Conservation (phyloP, 805 yeast species). For the Metschnikowia bowlesiae region DNA sequence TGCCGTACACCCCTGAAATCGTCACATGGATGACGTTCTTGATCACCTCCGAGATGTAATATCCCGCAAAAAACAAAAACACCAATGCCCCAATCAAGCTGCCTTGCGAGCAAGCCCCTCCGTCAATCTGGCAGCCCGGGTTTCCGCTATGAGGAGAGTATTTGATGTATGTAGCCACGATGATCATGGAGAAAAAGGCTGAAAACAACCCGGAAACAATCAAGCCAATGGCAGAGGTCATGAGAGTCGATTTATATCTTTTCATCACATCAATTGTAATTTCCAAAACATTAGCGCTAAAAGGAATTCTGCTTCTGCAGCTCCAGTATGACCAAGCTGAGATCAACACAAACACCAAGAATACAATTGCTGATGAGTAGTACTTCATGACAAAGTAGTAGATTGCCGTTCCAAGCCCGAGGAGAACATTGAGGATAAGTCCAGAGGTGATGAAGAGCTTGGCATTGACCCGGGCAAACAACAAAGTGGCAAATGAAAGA, state of each 20-base stretch:
- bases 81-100: constrained; percentile 68
- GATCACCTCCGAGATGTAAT: constrained; percentile 75
- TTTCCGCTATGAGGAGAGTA: constrained; percentile 55
- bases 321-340: constrained; percentile 72
- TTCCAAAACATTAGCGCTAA: constrained; percentile 64
- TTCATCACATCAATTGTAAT: constrained; percentile 76
- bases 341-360: constrained; percentile 58
- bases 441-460: constrained; percentile 64
- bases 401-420: constrained; percentile 74
- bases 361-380: constrained; percentile 78
- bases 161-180: constrained; percentile 75
- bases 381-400: constrained; percentile 63
- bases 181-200: constrained; percentile 58
- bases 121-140: constrained; percentile 54
- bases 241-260: constrained; percentile 62
- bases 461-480: constrained; percentile 63
- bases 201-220: constrained; percentile 59
- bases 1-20: constrained; percentile 79
- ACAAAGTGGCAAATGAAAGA: constrained; percentile 51
- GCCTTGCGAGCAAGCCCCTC: constrained; percentile 47
- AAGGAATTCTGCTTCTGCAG: constrained; percentile 66
- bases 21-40: constrained; percentile 77
- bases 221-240: constrained; percentile 58
- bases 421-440: constrained; percentile 57
- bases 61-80: constrained; percentile 78